These are phyloP conservation scores for Fraxinus floribunda DNA, from an alignment of 305 asterid species.

Conservation along the genomic window DNA sequence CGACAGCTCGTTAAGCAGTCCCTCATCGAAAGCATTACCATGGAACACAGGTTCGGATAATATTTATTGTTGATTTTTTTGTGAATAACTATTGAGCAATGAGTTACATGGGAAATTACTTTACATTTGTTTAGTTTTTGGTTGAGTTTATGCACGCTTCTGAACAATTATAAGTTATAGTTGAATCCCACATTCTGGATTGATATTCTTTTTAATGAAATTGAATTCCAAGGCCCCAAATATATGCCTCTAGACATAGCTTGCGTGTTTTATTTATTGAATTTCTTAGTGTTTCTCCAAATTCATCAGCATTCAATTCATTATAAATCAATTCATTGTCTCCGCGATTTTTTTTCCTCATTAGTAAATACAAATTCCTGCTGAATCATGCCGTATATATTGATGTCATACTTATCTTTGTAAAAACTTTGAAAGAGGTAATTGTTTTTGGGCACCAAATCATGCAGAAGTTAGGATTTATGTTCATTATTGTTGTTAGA, in stretches of 20 bases:
- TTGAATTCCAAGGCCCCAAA: neutral
- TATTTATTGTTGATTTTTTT: neutral
- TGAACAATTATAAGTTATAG: neutral
- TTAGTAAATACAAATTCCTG: neutral
- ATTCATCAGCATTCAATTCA: neutral
- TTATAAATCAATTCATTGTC: neutral
- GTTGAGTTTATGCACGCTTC: neutral
- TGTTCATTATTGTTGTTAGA: neutral
- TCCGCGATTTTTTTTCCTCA: neutral
- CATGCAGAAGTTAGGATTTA: conserved; percentile 2
- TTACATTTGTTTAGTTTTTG: neutral
- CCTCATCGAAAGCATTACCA: conserved; percentile 82
- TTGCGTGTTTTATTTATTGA: neutral
- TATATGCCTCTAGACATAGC: neutral
- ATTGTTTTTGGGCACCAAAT: neutral
- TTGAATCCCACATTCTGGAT: neutral
- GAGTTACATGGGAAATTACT: neutral
- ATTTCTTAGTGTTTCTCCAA: neutral
- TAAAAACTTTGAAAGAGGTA: conserved; percentile 1
- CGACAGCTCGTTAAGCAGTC: conserved; percentile 90
- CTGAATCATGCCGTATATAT: neutral
- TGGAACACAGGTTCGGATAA: conserved; percentile 72
- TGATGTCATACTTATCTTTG: neutral
- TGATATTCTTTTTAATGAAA: neutral
- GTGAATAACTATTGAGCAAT: neutral